Conservation (phyloP, 2,329 filamentous ascomycete genomes). For the Ilyonectria robusta region DNA sequence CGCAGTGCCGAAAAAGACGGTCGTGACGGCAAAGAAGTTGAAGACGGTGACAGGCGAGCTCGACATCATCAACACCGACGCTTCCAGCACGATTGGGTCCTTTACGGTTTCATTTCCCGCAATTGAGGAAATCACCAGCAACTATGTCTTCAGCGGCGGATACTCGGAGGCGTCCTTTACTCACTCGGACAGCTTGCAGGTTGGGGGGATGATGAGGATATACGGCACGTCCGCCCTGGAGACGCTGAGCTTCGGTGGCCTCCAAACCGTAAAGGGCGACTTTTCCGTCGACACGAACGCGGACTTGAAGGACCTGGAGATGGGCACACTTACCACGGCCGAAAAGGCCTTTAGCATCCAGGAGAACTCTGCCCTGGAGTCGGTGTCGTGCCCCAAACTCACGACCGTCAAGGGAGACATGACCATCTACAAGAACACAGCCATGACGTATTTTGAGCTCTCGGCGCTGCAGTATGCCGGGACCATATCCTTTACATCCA, state of each 20-base stretch:
- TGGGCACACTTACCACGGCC: slow-evolving; percentile 36
- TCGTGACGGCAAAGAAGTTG: slow-evolving; percentile 38
- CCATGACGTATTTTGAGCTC: slow-evolving; percentile 35
- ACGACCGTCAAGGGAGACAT: slow-evolving; percentile 45
- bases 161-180: slow-evolving; percentile 40
- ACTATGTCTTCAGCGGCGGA: slow-evolving; percentile 44
- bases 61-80: slow-evolving; percentile 44
- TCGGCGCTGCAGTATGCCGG: slow-evolving; percentile 43
- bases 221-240: slow-evolving; percentile 39
- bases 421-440: slow-evolving; percentile 42
- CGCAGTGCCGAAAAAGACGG: slow-evolving; percentile 42
- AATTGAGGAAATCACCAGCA: slow-evolving; percentile 38
- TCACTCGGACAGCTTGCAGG: slow-evolving; percentile 36
- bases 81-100: slow-evolving; percentile 34
- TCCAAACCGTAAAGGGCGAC: slow-evolving; percentile 43
- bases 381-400: slow-evolving; percentile 42
- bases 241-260: slow-evolving; percentile 39
- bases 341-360: slow-evolving; percentile 44
- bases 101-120: slow-evolving; percentile 40
- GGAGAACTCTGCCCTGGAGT: slow-evolving; percentile 40
- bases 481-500: slow-evolving; percentile 46
- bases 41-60: slow-evolving; percentile 41
- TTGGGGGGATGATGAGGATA: slow-evolving; percentile 43
- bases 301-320: slow-evolving; percentile 36
- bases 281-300: slow-evolving; percentile 45